Conservation (phyloP, 1,139 yeast species). For the Yarrowia galli region DNA sequence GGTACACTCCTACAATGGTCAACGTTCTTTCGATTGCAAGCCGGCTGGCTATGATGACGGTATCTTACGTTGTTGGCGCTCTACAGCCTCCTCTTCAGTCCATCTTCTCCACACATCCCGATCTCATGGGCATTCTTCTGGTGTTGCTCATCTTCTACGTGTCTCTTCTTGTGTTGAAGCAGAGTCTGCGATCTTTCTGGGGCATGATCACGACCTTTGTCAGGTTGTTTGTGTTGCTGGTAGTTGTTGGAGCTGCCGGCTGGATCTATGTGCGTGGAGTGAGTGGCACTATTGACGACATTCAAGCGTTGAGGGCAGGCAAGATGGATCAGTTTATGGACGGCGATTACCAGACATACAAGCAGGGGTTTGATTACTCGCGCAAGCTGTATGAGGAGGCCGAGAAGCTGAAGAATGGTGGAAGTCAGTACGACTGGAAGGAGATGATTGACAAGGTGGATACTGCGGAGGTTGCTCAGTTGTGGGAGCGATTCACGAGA, state of each 20-base stretch:
- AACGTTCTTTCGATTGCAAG: constrained; percentile 14
- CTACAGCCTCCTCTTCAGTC: constrained; percentile 30
- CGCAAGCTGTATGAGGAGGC: constrained; percentile 29
- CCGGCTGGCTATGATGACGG: constrained; percentile 28
- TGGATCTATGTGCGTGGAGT: constrained; percentile 29
- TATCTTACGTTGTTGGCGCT: constrained; percentile 24
- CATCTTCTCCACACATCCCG: constrained; percentile 35
- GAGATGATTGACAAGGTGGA: constrained; percentile 28
- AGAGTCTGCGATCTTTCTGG: constrained; percentile 48
- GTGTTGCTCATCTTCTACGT: constrained; percentile 47
- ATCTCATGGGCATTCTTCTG: constrained; percentile 42
- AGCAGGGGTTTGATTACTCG: constrained; percentile 29
- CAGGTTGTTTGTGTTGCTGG: constrained; percentile 42
- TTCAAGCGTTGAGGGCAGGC: constrained; percentile 3
- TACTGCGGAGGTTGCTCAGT: constrained; percentile 12
- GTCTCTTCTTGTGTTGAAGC: constrained; percentile 46
- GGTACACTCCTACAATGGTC: constrained; percentile 2
- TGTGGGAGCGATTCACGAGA: constrained; percentile 27
- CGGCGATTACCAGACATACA: constrained; percentile 20
- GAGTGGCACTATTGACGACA: constrained; percentile 16
- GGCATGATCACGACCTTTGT: constrained; percentile 45
- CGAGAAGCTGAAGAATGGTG: background rate
- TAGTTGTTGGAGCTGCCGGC: constrained; percentile 6
- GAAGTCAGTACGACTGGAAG: constrained; percentile 8
- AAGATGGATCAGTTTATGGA: constrained; percentile 30